Evolutionary conservation across 2,329 filamentous ascomycete species (phyloP).

Genomic region (Nemania sp.): DNA sequence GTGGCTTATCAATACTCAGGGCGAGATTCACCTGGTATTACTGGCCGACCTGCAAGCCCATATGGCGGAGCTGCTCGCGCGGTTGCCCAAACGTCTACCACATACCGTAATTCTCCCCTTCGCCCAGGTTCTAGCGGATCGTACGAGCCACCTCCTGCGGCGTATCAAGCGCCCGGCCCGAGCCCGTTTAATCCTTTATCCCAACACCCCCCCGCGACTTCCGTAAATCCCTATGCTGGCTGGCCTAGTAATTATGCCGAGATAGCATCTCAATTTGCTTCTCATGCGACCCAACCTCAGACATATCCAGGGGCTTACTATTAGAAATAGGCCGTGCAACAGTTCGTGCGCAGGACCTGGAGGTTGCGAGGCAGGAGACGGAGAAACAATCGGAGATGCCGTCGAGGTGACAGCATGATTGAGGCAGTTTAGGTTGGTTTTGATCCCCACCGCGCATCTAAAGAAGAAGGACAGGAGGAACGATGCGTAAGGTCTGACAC

Average conservation of each 20-base stretch:
- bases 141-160: slow-evolving; percentile 46
- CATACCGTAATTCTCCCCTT: slow-evolving; percentile 57
- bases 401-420: not conserved
- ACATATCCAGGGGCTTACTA: slow-evolving; percentile 24
- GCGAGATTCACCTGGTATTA: slow-evolving; percentile 35
- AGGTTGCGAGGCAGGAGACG: not conserved
- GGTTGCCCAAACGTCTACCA: slow-evolving; percentile 44
- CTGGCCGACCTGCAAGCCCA: slow-evolving; percentile 51
- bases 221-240: slow-evolving; percentile 28
- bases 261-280: slow-evolving; percentile 18
- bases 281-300: slow-evolving; percentile 19
- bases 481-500: not conserved
- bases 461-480: not conserved
- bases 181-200: slow-evolving; percentile 35
- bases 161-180: slow-evolving; percentile 35
- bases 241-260: slow-evolving; percentile 33
- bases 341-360: not conserved
- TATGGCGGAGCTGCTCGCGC: slow-evolving; percentile 46
- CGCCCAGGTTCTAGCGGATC: slow-evolving; percentile 52
- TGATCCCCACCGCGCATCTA: not conserved
- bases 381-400: not conserved
- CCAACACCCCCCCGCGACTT: slow-evolving; percentile 23
- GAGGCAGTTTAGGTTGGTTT: not conserved
- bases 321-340: not conserved
- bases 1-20: slow-evolving; percentile 34